These are phyloP conservation scores for Rhizopus microsporus DNA, from an alignment of 371 early-diverging fungal genomes.

Conservation along the genomic window DNA sequence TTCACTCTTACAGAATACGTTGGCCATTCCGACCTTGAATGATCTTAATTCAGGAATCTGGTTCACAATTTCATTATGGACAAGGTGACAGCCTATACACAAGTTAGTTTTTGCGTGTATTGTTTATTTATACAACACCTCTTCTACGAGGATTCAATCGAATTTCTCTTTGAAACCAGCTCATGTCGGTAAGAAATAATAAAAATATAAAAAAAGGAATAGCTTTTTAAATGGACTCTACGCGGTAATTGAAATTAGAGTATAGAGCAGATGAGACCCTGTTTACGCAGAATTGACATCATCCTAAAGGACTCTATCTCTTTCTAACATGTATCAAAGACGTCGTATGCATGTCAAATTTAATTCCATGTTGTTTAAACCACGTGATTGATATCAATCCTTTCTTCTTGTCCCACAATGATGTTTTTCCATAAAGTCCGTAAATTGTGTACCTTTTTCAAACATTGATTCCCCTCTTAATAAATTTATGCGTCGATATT, in stretches of 20 bases:
- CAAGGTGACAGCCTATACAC: constrained; percentile 74
- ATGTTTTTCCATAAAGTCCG: too few relatives aligned
- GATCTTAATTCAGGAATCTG: constrained; percentile 67
- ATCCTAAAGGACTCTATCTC: too few relatives aligned
- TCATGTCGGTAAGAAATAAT: neutral
- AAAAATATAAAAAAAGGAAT: neutral
- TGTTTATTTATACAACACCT: constrained; percentile 14
- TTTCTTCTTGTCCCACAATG: too few relatives aligned
- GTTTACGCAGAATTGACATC: too few relatives aligned
- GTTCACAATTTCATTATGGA: constrained; percentile 70
- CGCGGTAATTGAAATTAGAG: too few relatives aligned
- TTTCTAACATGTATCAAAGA: too few relatives aligned
- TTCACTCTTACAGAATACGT: constrained; percentile 75
- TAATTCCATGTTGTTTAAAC: too few relatives aligned
- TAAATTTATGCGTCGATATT: constrained; percentile 22
- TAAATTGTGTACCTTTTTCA: constrained; percentile 2
- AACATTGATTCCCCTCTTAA: neutral
- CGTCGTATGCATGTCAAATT: too few relatives aligned
- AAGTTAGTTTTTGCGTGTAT: neutral
- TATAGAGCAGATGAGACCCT: neutral
- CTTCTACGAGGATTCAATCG: constrained; percentile 59
- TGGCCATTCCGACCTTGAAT: constrained; percentile 72
- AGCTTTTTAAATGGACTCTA: neutral
- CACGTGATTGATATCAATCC: too few relatives aligned
- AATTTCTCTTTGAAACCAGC: constrained; percentile 66